phyloP scores from a whole-genome alignment of 2,329 filamentous ascomycete genomes.

The Fusarium fujikuroi region DNA sequence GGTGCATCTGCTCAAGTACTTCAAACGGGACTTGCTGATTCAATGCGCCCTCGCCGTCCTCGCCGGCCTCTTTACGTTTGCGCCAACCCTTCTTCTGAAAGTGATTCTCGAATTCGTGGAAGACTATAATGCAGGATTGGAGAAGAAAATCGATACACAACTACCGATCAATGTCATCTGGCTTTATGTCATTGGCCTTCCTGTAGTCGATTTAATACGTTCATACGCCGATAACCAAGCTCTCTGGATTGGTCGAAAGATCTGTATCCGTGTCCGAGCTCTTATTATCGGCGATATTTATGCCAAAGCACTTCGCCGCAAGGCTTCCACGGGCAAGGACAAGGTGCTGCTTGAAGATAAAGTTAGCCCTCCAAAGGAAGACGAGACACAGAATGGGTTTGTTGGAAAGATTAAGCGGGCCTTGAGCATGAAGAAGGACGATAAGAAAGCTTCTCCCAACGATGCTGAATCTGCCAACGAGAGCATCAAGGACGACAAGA shows the following conservation, averaged over 20 bases:
- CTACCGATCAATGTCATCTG: constrained; percentile 89
- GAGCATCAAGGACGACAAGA: constrained; percentile 50
- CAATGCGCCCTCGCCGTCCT: constrained; percentile 85
- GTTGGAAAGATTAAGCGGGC: constrained; percentile 64
- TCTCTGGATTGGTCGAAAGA: constrained; percentile 92
- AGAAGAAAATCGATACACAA: constrained; percentile 51
- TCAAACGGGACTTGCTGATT: constrained; percentile 77
- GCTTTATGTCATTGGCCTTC: constrained; percentile 93
- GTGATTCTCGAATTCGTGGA: constrained; percentile 96
- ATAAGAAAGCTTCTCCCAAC: constrained; percentile 53
- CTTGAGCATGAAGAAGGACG: constrained; percentile 70
- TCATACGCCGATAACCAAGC: constrained; percentile 87
- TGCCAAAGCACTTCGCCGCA: constrained; percentile 90
- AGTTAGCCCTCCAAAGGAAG: constrained; percentile 50
- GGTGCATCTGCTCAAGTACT: constrained; percentile 85
- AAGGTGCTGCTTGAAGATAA: constrained; percentile 71
- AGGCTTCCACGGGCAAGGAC: constrained; percentile 83
- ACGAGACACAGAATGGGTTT: constrained; percentile 53
- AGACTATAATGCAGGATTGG: constrained; percentile 70
- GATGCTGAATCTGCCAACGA: constrained; percentile 50
- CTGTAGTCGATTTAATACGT: constrained; percentile 82
- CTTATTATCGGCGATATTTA: constrained; percentile 99
- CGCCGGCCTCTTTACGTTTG: constrained; percentile 86
- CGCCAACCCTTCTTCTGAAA: constrained; percentile 89
- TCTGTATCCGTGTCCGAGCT: constrained; percentile 91